Evolutionary conservation across 2,329 filamentous ascomycete species (phyloP).

Genomic region (Ophiostoma piceae): DNA sequence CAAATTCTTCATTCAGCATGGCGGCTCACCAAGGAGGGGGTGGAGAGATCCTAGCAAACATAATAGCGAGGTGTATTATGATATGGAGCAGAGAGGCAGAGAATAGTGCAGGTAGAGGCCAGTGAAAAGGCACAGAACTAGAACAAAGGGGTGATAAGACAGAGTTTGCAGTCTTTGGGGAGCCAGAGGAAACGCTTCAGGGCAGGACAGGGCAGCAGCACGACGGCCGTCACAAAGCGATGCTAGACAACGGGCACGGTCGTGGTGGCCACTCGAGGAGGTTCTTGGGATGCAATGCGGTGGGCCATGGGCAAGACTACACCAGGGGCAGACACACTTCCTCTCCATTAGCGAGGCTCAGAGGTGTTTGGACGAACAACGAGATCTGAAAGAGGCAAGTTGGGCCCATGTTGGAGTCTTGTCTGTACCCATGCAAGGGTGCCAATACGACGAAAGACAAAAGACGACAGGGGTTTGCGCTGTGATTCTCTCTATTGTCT

Average conservation of each 20-base stretch:
- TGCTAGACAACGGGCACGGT: not conserved
- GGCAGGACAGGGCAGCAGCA: not conserved
- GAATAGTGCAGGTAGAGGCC: not conserved
- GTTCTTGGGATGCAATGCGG: conserved; percentile 17
- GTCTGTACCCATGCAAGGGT: conserved; percentile 4
- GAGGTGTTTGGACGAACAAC: not conserved
- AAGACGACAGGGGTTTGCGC: not conserved
- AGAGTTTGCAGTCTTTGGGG: not conserved
- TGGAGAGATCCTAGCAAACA: not conserved
- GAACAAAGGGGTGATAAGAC: not conserved
- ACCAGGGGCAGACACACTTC: not conserved
- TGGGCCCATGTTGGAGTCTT: not conserved
- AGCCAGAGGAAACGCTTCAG: not conserved
- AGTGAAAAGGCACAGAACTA: not conserved
- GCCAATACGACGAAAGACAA: conserved; percentile 17
- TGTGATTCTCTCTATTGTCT: not conserved
- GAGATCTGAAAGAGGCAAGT: conserved; percentile 5
- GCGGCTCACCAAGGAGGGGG: conserved; percentile 16
- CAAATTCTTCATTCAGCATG: conserved; percentile 21
- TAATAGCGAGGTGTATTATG: not conserved
- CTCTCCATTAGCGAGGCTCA: conserved; percentile 8
- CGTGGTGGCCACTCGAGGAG: not conserved
- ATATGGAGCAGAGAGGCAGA: not conserved
- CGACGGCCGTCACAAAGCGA: not conserved
- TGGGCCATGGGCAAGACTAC: conserved; percentile 11